These are phyloP conservation scores for Clitoria ternatea DNA, from an alignment of 306 rosid species.

Conservation along the genomic window DNA sequence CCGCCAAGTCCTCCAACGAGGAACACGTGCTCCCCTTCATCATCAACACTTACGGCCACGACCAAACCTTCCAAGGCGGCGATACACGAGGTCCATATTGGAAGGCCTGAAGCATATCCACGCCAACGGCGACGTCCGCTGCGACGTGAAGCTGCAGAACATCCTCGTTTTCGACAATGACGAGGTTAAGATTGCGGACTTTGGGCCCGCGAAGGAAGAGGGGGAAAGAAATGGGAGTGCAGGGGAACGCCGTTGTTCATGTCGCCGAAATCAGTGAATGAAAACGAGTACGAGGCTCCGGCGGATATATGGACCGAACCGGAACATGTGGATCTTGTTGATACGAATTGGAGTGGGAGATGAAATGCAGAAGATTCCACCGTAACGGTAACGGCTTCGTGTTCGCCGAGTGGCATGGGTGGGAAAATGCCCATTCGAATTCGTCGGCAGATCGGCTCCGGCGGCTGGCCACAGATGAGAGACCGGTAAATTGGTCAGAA, in stretches of 20 bases:
- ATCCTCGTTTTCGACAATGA: slow-evolving; percentile 56
- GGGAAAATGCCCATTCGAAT: background rate
- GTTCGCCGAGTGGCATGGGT: background rate
- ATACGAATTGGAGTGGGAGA: slow-evolving; percentile 59
- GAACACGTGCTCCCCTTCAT: slow-evolving; percentile 48
- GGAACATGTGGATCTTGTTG: slow-evolving; percentile 44
- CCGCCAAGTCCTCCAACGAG: slow-evolving; percentile 71
- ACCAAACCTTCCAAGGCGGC: slow-evolving; percentile 39
- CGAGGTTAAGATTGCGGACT: slow-evolving; percentile 61
- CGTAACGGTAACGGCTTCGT: background rate
- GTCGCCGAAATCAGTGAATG: slow-evolving; percentile 78
- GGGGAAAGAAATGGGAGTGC: slow-evolving; percentile 26
- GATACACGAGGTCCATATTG: slow-evolving; percentile 42
- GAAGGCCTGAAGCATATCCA: slow-evolving; percentile 58
- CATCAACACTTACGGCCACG: slow-evolving; percentile 49
- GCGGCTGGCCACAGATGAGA: slow-evolving; percentile 26
- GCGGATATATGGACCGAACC: slow-evolving; percentile 55
- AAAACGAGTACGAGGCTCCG: slow-evolving; percentile 51
- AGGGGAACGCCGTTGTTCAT: slow-evolving; percentile 78
- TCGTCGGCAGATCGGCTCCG: slow-evolving; percentile 35
- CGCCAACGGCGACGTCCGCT: slow-evolving; percentile 65
- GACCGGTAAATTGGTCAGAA: slow-evolving; percentile 38
- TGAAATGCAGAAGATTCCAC: slow-evolving; percentile 52
- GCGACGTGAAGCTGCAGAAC: slow-evolving; percentile 74
- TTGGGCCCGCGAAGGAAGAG: slow-evolving; percentile 57